phyloP scores from a whole-genome alignment of 495 filamentous ascomycete genomes.

The Penicillium simplicissimum region DNA sequence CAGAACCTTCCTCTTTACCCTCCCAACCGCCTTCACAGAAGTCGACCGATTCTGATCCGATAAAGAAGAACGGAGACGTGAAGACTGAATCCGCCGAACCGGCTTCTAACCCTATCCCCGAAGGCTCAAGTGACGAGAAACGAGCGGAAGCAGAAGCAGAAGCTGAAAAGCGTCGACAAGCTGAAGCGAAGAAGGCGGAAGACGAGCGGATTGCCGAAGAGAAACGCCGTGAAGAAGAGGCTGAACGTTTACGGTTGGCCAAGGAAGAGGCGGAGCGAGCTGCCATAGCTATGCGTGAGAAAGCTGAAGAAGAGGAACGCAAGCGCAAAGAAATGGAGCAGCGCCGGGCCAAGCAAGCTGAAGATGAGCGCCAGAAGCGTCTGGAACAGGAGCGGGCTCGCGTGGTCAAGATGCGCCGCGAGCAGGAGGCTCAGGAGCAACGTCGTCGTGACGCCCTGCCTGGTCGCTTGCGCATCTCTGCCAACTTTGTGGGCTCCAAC shows the following conservation, averaged over 20 bases:
- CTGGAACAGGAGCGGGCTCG: conserved; percentile 59
- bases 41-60: conserved; percentile 21
- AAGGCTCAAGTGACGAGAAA: conserved; percentile 33
- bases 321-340: conserved; percentile 54
- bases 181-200: conserved; percentile 31
- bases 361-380: conserved; percentile 55
- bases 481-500: conserved; percentile 51
- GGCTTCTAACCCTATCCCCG: conserved; percentile 27
- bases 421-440: conserved; percentile 56
- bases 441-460: conserved; percentile 60
- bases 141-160: conserved; percentile 42
- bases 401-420: conserved; percentile 47
- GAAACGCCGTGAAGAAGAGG: conserved; percentile 46
- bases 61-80: conserved; percentile 30
- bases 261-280: conserved; percentile 47
- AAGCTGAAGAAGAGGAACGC: conserved; percentile 54
- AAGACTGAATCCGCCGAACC: conserved; percentile 34
- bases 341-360: conserved; percentile 52
- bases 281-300: conserved; percentile 47
- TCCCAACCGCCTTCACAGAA: not conserved
- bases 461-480: conserved; percentile 48
- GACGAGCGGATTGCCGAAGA: conserved; percentile 34
- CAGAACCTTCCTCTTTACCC: not conserved
- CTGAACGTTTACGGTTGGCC: conserved; percentile 45
- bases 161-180: conserved; percentile 42